A percentile compares a stretch with the other conserved stretches of the same genome.
Evolutionary conservation across 106 monocot species (phyloP).

Genomic region (Acorus calamus): DNA sequence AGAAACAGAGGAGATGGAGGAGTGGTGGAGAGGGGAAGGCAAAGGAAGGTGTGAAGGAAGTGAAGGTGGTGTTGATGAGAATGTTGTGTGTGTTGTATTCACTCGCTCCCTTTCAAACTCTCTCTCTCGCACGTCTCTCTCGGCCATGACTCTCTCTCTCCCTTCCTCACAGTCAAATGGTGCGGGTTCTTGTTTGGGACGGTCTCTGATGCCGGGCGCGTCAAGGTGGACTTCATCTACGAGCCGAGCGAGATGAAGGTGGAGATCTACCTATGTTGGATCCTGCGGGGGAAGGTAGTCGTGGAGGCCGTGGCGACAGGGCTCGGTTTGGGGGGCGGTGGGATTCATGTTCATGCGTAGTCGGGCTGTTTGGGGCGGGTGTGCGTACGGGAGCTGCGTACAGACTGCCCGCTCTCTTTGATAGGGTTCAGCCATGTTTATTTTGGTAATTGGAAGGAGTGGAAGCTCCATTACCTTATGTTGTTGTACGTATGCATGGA

Average conservation of each 20-base stretch:
- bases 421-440: no score
- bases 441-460: no score
- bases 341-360: constrained; percentile 84
- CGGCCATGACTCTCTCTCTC: constrained; percentile 55
- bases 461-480: no score
- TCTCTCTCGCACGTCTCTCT: constrained; percentile 71
- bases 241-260: constrained; percentile 85
- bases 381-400: no score
- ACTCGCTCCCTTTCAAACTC: constrained; percentile 74
- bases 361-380: constrained; percentile 58
- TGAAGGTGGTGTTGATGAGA: no score
- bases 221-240: constrained; percentile 79
- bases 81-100: no score
- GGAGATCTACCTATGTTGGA: constrained; percentile 36
- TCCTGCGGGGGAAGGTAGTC: constrained; percentile 56
- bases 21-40: no score
- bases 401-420: no score
- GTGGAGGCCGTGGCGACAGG: constrained; percentile 84
- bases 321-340: constrained; percentile 69
- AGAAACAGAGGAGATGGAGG: no score
- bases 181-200: constrained; percentile 82
- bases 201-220: constrained; percentile 26
- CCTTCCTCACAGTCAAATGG: constrained; percentile 78
- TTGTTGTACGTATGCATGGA: no score
- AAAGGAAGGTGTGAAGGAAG: no score